phyloP scores from a whole-genome alignment of 495 filamentous ascomycete species.

The Neurospora cerealis region DNA sequence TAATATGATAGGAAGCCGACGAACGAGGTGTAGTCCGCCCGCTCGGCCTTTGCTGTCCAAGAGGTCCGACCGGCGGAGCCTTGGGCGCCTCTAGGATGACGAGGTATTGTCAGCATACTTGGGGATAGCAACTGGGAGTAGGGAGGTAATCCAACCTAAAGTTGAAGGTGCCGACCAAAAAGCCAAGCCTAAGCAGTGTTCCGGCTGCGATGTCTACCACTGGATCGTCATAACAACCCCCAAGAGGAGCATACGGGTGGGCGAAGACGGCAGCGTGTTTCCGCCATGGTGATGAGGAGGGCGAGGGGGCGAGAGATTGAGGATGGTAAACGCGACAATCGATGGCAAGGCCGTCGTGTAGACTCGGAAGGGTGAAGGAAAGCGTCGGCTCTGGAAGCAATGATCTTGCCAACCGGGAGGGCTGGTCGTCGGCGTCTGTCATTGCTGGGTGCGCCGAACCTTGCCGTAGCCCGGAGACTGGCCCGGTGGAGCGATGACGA shows the following conservation, averaged over 20 bases:
- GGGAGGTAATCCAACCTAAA: conserved; percentile 53
- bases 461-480: not conserved
- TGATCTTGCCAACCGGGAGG: not conserved
- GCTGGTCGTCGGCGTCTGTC: not conserved
- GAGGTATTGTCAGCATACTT: not conserved
- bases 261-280: conserved; percentile 67
- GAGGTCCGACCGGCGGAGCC: conserved; percentile 64
- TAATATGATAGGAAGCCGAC: conserved; percentile 69
- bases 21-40: conserved; percentile 71
- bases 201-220: conserved; percentile 54
- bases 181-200: conserved; percentile 57
- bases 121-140: not conserved
- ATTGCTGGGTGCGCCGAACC: not conserved
- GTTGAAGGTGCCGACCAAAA: conserved; percentile 81
- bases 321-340: conserved; percentile 79
- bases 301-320: conserved; percentile 20
- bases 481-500: not conserved
- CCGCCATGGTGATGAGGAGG: conserved; percentile 25
- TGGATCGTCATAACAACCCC: conserved; percentile 75
- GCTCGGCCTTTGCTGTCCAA: conserved; percentile 75
- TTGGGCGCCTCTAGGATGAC: conserved; percentile 60
- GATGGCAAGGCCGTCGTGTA: conserved; percentile 65
- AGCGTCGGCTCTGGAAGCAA: conserved; percentile 48
- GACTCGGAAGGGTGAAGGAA: conserved; percentile 70
- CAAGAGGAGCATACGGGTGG: conserved; percentile 83